These are phyloP conservation scores for Epichloe bromicola DNA, from an alignment of 2,329 filamentous ascomycete species.

Conservation along the genomic window DNA sequence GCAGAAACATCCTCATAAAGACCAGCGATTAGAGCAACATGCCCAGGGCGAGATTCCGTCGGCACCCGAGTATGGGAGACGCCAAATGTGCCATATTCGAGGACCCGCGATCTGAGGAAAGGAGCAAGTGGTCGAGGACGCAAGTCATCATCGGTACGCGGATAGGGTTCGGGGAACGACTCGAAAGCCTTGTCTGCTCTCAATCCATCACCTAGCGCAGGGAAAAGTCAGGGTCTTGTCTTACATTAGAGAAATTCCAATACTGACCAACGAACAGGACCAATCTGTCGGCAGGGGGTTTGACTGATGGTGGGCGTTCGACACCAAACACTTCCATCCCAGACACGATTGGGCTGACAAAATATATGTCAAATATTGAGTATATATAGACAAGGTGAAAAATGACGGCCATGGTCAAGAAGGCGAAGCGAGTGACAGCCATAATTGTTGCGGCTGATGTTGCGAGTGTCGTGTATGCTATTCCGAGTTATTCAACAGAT, in stretches of 20 bases:
- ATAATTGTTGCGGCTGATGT: conserved; percentile 31
- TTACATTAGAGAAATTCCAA: background rate
- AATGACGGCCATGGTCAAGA: conserved; percentile 74
- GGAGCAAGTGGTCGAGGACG: conserved; percentile 72
- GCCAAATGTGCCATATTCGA: conserved; percentile 87
- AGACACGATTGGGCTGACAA: conserved; percentile 91
- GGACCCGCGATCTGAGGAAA: conserved; percentile 77
- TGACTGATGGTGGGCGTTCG: conserved; percentile 41
- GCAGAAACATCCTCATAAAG: conserved; percentile 97
- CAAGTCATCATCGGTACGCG: conserved; percentile 50
- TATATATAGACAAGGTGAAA: conserved; percentile 92
- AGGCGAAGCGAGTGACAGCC: conserved; percentile 55
- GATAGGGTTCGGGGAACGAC: conserved; percentile 76
- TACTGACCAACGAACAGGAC: conserved; percentile 77
- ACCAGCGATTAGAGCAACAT: conserved; percentile 92
- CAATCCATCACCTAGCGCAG: conserved; percentile 61
- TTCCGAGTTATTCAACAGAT: background rate
- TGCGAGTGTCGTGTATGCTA: background rate
- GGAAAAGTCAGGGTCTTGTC: background rate
- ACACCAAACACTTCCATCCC: conserved; percentile 79
- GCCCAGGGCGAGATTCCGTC: conserved; percentile 89
- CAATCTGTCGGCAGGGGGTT: conserved; percentile 81
- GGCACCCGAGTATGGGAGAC: conserved; percentile 95
- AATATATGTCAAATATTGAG: conserved; percentile 98
- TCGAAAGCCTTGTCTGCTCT: conserved; percentile 98